Conservation (phyloP, 2,329 filamentous ascomycete genomes). For the Bretziella fagacearum region DNA sequence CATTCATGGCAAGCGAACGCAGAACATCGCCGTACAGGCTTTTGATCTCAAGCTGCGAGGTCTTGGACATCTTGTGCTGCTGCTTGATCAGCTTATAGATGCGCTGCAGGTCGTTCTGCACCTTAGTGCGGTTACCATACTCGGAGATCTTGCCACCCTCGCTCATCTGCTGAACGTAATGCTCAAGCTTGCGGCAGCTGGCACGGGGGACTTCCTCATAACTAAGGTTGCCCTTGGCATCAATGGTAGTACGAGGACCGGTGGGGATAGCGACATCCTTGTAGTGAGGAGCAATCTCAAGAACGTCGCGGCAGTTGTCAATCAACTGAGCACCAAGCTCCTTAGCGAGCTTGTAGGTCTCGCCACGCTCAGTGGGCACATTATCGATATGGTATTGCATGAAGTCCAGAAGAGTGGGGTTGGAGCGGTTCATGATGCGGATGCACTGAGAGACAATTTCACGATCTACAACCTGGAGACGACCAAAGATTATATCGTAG, state of each 20-base stretch:
- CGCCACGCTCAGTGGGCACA: slow-evolving; percentile 87
- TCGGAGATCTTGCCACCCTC: slow-evolving; percentile 97
- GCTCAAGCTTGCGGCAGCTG: slow-evolving; percentile 90
- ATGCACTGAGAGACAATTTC: slow-evolving; percentile 99
- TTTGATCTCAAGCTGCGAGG: slow-evolving; percentile 93
- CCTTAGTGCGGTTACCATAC: slow-evolving; percentile 95
- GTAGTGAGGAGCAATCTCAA: slow-evolving; percentile 70
- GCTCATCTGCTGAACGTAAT: slow-evolving; percentile 97
- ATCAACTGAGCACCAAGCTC: slow-evolving; percentile 84
- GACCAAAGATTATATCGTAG: slow-evolving; percentile 96
- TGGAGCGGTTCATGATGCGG: slow-evolving; percentile 97
- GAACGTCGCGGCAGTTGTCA: slow-evolving; percentile 90
- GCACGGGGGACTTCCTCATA: slow-evolving; percentile 76
- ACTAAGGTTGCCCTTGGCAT: slow-evolving; percentile 78
- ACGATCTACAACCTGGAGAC: slow-evolving; percentile 80
- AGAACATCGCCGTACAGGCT: slow-evolving; percentile 85
- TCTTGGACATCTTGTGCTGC: slow-evolving; percentile 94
- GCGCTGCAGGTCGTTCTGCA: slow-evolving; percentile 83
- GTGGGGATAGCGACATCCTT: slow-evolving; percentile 92
- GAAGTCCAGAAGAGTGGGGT: slow-evolving; percentile 86
- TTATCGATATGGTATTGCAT: slow-evolving; percentile 99
- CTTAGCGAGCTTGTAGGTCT: slow-evolving; percentile 97
- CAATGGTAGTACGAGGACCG: slow-evolving; percentile 80
- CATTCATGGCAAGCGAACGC: slow-evolving; percentile 90
- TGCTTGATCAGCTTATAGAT: slow-evolving; percentile 98